These are phyloP conservation scores for Paramecium octaurelia DNA, from an alignment of 73 alveolate genomes.

Conservation along the genomic window DNA sequence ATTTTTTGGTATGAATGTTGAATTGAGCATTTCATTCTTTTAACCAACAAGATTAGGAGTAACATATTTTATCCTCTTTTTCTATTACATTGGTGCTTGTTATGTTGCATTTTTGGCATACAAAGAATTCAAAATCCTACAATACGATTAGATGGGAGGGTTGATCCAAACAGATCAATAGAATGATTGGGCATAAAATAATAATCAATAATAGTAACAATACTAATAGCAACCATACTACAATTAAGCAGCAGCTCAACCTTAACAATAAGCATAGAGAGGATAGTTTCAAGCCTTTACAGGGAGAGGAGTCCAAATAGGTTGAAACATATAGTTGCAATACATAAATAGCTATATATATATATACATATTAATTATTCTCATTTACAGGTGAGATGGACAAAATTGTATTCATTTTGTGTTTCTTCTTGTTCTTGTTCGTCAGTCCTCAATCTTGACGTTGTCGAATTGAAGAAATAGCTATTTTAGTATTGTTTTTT, in stretches of 20 bases:
- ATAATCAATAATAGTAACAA: not conserved
- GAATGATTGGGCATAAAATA: not conserved
- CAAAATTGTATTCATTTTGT: not conserved
- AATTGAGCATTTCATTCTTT: not conserved
- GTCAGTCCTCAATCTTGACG: not conserved
- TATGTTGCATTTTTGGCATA: constrained; percentile 23
- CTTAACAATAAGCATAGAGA: not conserved
- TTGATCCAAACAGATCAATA: not conserved
- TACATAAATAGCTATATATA: not conserved
- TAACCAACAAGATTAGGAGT: not conserved
- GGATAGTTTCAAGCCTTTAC: not conserved
- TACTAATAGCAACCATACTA: not conserved
- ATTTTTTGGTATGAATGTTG: constrained; percentile 8
- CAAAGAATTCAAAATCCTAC: not conserved
- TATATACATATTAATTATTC: not conserved
- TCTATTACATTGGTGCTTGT: constrained; percentile 11
- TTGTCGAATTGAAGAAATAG: not conserved
- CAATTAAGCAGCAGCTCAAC: not conserved
- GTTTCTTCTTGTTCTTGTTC: not conserved
- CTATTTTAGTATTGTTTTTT: not conserved
- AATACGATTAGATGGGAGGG: constrained; percentile 29
- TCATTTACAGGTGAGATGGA: not conserved
- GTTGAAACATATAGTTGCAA: not conserved
- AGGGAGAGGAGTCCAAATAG: constrained; percentile 22
- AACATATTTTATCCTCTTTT: not conserved